Evolutionary conservation across 345 rosid genomes (phyloP).

Genomic region (Firmiana major): DNA sequence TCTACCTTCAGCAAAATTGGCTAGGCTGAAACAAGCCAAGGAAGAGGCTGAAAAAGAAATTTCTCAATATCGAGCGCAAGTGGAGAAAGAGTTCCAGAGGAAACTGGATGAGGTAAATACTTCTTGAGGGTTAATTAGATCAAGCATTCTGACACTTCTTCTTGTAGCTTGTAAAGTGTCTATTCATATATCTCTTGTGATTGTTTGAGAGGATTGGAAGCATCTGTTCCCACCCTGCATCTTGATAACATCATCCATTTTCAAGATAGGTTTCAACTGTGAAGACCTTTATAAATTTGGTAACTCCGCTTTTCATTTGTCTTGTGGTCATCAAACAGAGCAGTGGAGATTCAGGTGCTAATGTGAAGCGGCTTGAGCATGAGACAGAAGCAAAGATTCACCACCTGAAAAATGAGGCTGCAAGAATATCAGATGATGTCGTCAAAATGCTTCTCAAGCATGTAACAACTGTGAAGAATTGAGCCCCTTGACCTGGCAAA

Average conservation of each 20-base stretch:
- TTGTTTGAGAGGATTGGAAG: neutral
- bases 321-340: constrained; percentile 40
- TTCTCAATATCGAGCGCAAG: constrained; percentile 63
- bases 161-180: neutral
- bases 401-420: constrained; percentile 49
- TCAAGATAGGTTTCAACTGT: neutral
- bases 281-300: neutral
- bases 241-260: neutral
- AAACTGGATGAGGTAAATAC: constrained; percentile 65
- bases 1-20: constrained; percentile 54
- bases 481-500: constrained; percentile 16
- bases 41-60: constrained; percentile 90
- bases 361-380: constrained; percentile 82
- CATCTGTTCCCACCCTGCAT: neutral
- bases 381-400: constrained; percentile 72
- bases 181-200: neutral
- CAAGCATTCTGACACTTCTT: neutral
- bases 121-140: neutral
- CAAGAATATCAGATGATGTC: constrained; percentile 68
- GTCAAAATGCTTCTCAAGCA: constrained; percentile 84
- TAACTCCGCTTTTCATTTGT: neutral
- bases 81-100: constrained; percentile 79
- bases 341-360: constrained; percentile 93
- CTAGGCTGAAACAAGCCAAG: constrained; percentile 84
- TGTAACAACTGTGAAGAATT: constrained; percentile 82